Base-by-base conservation (phyloP, 805 yeast species). In the Yamadazyma insecticola region DNA sequence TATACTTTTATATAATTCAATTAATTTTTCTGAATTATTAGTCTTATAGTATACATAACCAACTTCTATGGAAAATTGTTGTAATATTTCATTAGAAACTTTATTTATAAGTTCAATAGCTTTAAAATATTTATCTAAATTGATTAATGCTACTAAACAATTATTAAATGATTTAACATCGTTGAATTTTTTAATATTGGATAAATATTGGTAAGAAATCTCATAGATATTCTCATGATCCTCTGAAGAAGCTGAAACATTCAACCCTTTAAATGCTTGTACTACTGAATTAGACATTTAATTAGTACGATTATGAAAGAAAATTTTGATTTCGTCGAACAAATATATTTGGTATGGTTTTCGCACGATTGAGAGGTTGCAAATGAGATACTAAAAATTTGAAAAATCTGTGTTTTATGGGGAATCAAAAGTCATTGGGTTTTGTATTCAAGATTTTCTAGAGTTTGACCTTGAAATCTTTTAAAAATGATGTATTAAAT, bases 21-120 rank as follows among this genome's bases (percentile, higher is more conserved):
- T 36, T 29, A 52, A 41, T 22, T 33, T 44, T 5, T 42, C 60
- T 19, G 67, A 51, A 27, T 67, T 48, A 13, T 79, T 83, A 5
- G 70, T 45, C 40, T 78, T 74, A 55, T 82, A 81, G 45, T 68
- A 68, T 6, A 78, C 60, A 45, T 82, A 81, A 3, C 79, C 76
- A 17, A 63, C 58, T 45, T 76, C 84, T 37, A 79, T 48, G 2
- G 66, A 46, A 19, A 72, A 56, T 14, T 51, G 48, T 11, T 40
- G 45, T 9, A 55, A 57, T 18, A 63, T 48, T 12, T 58, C 60
- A 18, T 32, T 24, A 1, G 67, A 53, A 12, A 63, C 59, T 23
- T 61, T 52, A 13, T 58, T 46, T 27, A 79, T 48, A 22, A 72
- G 42, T 32, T 65, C 57, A 13, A 54, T 42, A 1, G 83, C 86